Evolutionary conservation across 805 yeast genomes (phyloP).

Genomic region (Kodamaea neixiangensis): DNA sequence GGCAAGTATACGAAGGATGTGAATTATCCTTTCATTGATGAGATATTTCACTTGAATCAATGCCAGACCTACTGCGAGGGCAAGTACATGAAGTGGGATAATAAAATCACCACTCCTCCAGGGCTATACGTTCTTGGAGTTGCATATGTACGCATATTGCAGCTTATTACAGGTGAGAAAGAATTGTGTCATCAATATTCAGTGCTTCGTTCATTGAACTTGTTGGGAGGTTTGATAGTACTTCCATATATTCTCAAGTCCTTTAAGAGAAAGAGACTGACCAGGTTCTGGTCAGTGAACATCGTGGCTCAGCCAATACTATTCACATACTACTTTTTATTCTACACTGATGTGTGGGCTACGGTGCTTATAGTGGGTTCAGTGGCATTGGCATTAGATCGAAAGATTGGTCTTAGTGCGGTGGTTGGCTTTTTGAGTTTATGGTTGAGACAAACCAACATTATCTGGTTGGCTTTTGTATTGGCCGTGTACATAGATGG

Average conservation of each 20-base stretch:
- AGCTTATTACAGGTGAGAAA: conserved; percentile 36
- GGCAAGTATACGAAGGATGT: conserved; percentile 17
- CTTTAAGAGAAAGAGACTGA: conserved; percentile 13
- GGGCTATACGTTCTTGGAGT: conserved; percentile 67
- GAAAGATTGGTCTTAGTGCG: conserved; percentile 41
- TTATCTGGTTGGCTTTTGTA: conserved; percentile 77
- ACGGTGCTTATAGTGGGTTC: conserved; percentile 64
- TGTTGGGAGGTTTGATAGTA: conserved; percentile 60
- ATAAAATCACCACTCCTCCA: conserved; percentile 95
- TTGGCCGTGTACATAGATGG: conserved; percentile 56
- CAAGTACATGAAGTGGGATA: conserved; percentile 72
- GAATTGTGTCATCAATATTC: conserved; percentile 19
- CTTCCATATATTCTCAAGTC: conserved; percentile 50
- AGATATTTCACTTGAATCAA: conserved; percentile 83
- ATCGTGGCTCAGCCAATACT: conserved; percentile 64
- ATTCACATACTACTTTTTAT: conserved; percentile 70
- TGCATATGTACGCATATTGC: conserved; percentile 37
- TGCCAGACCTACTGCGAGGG: conserved; percentile 65
- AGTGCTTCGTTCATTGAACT: conserved; percentile 50
- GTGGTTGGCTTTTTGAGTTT: conserved; percentile 62
- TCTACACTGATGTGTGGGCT: conserved; percentile 95
- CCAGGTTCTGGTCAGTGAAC: conserved; percentile 29
- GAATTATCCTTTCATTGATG: conserved; percentile 59
- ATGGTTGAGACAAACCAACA: conserved; percentile 86
- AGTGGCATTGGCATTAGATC: conserved; percentile 45